Conservation (phyloP, 129 eudicot genomes). For the Pseudognaphalium luteoalbum region DNA sequence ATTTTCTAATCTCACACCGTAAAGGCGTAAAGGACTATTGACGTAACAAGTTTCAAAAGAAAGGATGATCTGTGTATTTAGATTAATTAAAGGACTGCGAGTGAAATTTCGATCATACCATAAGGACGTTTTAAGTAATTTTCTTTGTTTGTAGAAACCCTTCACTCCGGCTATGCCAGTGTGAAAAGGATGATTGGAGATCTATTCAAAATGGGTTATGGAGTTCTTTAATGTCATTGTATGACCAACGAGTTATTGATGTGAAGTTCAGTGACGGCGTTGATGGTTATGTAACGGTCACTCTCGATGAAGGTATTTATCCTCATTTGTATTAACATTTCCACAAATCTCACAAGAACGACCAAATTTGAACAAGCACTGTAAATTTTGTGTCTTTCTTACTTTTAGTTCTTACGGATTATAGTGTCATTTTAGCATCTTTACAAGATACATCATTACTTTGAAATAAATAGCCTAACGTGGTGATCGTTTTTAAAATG, state of each 20-base stretch:
- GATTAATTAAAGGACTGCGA: no score
- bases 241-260: slow-evolving; percentile 66
- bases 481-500: background rate
- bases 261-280: slow-evolving; percentile 65
- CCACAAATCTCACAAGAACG: background rate
- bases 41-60: no score
- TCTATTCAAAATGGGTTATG: slow-evolving; percentile 61
- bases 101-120: no score
- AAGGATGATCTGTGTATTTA: no score
- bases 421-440: background rate
- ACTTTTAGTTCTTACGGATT: background rate
- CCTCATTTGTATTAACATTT: background rate
- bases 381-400: background rate
- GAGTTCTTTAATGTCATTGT: slow-evolving; percentile 69
- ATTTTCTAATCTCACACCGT: background rate
- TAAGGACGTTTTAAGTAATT: no score
- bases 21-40: no score
- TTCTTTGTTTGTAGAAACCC: slow-evolving; percentile 60
- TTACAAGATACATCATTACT: slow-evolving; percentile 2
- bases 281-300: slow-evolving; percentile 50
- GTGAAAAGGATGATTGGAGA: slow-evolving; percentile 76
- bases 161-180: slow-evolving; percentile 67
- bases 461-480: background rate
- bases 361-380: background rate
- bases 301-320: no score